phyloP scores from a whole-genome alignment of 345 rosid species.

The Citrus cavaleriei region DNA sequence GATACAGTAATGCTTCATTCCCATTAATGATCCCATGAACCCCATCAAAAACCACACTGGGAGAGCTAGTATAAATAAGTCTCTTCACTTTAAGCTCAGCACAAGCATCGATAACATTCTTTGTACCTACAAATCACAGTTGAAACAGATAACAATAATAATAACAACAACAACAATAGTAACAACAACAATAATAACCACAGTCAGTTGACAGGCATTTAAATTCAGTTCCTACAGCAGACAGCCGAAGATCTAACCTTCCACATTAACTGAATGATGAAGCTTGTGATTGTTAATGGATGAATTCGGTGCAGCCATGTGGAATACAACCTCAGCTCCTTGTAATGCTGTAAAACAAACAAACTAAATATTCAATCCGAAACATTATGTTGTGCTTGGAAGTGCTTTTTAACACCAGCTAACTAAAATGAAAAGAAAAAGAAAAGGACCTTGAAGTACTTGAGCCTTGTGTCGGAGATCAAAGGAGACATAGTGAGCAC shows the following conservation, averaged over 20 bases:
- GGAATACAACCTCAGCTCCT: constrained; percentile 86
- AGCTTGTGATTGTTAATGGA: constrained; percentile 72
- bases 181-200: not conserved
- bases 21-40: constrained; percentile 55
- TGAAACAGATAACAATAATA: not conserved
- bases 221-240: not conserved
- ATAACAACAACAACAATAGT: not conserved
- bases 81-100: constrained; percentile 69
- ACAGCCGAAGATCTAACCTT: constrained; percentile 38
- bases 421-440: not conserved
- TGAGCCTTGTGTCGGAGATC: constrained; percentile 82
- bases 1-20: constrained; percentile 68
- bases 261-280: constrained; percentile 86
- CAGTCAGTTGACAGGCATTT: not conserved
- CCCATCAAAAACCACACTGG: constrained; percentile 94
- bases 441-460: constrained; percentile 58
- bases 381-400: not conserved
- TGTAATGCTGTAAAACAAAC: constrained; percentile 43
- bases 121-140: constrained; percentile 47
- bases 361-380: not conserved
- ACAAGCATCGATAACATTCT: constrained; percentile 84
- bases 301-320: constrained; percentile 98
- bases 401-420: not conserved
- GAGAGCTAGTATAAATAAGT: constrained; percentile 89
- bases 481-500: constrained; percentile 47